Conservation (phyloP, 2,329 filamentous ascomycete genomes). For the Apiospora malaysiana region DNA sequence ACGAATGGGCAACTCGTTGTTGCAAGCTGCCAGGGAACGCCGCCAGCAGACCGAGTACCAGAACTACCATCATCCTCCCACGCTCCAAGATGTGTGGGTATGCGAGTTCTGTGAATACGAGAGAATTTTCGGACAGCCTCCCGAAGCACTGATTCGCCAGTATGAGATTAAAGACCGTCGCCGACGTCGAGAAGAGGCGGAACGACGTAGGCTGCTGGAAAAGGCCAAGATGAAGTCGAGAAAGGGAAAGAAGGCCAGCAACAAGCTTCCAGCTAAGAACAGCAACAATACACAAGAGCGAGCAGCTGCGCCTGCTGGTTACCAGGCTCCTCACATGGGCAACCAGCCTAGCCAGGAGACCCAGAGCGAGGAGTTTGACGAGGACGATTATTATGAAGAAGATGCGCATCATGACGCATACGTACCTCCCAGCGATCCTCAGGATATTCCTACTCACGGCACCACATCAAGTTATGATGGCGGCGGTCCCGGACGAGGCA, state of each 20-base stretch:
- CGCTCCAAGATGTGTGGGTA: constrained; percentile 81
- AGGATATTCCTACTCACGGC: constrained; percentile 20
- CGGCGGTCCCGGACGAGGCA: constrained; percentile 9
- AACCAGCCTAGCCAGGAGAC: constrained; percentile 30
- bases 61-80: constrained; percentile 77
- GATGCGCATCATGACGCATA: constrained; percentile 38
- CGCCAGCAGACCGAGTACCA: constrained; percentile 77
- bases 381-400: constrained; percentile 47
- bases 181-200: constrained; percentile 82
- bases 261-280: constrained; percentile 69
- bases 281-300: constrained; percentile 36
- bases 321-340: constrained; percentile 30
- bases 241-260: constrained; percentile 84
- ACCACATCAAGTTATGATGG: background rate
- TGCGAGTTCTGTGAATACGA: constrained; percentile 99
- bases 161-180: constrained; percentile 95
- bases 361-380: constrained; percentile 45
- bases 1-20: constrained; percentile 74
- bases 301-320: constrained; percentile 30
- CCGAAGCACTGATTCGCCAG: constrained; percentile 81
- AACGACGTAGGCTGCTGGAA: constrained; percentile 82
- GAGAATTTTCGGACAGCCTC: constrained; percentile 87
- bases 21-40: constrained; percentile 76
- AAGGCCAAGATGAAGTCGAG: constrained; percentile 94
- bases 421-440: constrained; percentile 27